Percentiles rank a stretch among this genome's conserved stretches.
These are phyloP conservation scores for Salix koriyanagi DNA, from an alignment of 345 rosid species.

Conservation along the genomic window DNA sequence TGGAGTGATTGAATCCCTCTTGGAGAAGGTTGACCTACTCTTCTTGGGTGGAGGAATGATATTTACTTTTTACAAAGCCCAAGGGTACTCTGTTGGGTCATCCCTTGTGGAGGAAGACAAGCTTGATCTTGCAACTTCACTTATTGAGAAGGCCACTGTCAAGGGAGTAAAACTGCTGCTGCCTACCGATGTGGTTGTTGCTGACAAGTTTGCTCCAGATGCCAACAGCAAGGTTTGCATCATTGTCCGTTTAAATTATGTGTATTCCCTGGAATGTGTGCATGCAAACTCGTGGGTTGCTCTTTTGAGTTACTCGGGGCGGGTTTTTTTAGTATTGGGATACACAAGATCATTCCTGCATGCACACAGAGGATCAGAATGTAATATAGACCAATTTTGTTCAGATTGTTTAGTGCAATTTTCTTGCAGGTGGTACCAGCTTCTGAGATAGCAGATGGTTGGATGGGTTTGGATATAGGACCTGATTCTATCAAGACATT, in stretches of 20 bases:
- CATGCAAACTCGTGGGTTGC: neutral
- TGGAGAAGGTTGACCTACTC: conserved; percentile 63
- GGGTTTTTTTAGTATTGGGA: too few species aligned
- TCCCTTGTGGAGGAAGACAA: conserved; percentile 86
- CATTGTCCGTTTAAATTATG: neutral
- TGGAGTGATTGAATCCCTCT: conserved; percentile 87
- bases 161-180: conserved; percentile 76
- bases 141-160: conserved; percentile 72
- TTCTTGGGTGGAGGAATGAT: conserved; percentile 94
- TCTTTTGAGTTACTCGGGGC: neutral
- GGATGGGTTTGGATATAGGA: conserved; percentile 97
- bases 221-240: conserved; percentile 76
- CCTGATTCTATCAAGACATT: conserved; percentile 76
- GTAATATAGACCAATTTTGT: neutral
- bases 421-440: conserved; percentile 69
- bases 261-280: neutral
- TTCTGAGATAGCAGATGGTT: conserved; percentile 72
- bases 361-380: neutral
- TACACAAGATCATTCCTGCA: neutral
- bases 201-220: conserved; percentile 86
- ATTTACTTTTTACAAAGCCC: conserved; percentile 82
- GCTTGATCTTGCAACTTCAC: conserved; percentile 68
- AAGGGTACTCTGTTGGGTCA: conserved; percentile 71
- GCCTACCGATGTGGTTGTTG: conserved; percentile 79
- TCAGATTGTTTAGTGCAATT: neutral